Evolutionary conservation across 352 stramenopile genomes (phyloP).

Genomic region (Phytophthora rubi): DNA sequence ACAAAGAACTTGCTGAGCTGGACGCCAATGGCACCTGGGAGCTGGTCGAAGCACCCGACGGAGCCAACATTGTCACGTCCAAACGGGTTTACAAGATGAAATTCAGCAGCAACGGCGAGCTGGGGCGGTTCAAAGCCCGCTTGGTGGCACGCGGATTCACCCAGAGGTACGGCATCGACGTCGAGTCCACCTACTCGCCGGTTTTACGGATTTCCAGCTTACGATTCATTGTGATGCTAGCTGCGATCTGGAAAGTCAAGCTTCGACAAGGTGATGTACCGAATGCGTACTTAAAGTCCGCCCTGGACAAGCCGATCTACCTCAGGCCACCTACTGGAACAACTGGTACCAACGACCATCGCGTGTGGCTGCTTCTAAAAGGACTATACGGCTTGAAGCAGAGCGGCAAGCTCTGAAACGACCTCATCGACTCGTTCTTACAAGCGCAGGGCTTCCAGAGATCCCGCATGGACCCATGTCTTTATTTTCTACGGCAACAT

Average conservation of each 20-base stretch:
- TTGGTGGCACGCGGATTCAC: conserved; percentile 10
- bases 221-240: conserved; percentile 13
- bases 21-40: not conserved
- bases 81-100: conserved; percentile 18
- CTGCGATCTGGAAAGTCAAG: conserved; percentile 7
- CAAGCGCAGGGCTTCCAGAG: conserved; percentile 7
- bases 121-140: conserved; percentile 9
- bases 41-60: not conserved
- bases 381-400: conserved; percentile 5
- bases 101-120: conserved; percentile 7
- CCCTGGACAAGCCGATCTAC: conserved; percentile 19
- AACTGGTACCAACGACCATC: not conserved
- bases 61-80: conserved; percentile 11
- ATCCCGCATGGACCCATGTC: conserved; percentile 6
- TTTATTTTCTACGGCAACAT: conserved; percentile 6
- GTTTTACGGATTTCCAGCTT: conserved; percentile 22
- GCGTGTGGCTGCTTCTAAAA: not conserved
- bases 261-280: conserved; percentile 21
- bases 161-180: conserved; percentile 11
- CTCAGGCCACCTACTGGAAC: conserved; percentile 11
- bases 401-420: conserved; percentile 15
- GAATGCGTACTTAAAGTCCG: conserved; percentile 18
- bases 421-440: conserved; percentile 17
- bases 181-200: conserved; percentile 5
- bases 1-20: not conserved